phyloP scores from a whole-genome alignment of 768 basidiomycete genomes.

The Lentinula guzmanii region DNA sequence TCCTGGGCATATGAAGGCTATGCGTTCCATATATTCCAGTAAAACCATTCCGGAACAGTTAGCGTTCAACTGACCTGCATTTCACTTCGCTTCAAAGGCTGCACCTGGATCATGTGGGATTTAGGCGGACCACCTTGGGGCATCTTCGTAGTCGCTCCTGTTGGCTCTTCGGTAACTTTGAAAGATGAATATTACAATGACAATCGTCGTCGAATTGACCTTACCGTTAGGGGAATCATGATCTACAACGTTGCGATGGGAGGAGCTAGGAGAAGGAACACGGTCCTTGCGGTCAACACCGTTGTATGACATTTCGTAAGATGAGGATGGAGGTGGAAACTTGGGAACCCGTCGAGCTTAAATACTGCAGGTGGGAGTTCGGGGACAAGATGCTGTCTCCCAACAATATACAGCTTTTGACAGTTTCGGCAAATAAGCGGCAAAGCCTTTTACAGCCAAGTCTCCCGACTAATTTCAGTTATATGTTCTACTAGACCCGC shows the following conservation, averaged over 20 bases:
- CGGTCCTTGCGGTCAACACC: conserved; percentile 50
- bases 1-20: conserved; percentile 93
- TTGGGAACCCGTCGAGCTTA: neutral
- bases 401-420: neutral
- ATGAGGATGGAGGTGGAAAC: neutral
- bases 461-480: neutral
- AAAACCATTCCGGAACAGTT: neutral
- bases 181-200: neutral
- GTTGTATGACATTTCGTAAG: conserved; percentile 12
- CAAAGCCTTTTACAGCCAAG: neutral
- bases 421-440: neutral
- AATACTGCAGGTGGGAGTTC: neutral
- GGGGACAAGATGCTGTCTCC: neutral
- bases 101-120: conserved; percentile 64
- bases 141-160: conserved; percentile 26
- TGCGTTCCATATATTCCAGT: conserved; percentile 1
- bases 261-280: conserved; percentile 32
- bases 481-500: no score
- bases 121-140: conserved; percentile 14
- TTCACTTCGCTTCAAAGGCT: conserved; percentile 77
- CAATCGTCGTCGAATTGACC: conserved; percentile 11
- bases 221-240: conserved; percentile 62
- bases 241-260: conserved; percentile 63
- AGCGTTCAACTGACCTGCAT: conserved; percentile 61
- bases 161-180: conserved; percentile 60